Evolutionary conservation across 257 asterid species (phyloP), one percentile per base, ranked within the genome.

Genomic region (Lantana camara): DNA sequence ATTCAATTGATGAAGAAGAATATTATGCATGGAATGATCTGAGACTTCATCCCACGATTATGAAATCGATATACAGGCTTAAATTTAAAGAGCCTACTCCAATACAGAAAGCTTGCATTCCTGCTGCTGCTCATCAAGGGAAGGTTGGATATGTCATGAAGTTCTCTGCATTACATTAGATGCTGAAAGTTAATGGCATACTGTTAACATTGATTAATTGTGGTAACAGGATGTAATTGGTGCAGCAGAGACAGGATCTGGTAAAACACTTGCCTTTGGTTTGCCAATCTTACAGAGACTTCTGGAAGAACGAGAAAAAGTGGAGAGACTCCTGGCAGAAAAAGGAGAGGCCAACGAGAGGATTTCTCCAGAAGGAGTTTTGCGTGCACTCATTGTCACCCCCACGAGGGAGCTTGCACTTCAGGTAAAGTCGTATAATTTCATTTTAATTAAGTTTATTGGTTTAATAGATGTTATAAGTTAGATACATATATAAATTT

Each of bases 241-340:
- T 77, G 99, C 99, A 56, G 99, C 99, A 27, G 99, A 83, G 91
- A 93, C 99, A 23, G 99, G 99, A 63, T 93, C 99, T 49, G 99
- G 99, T 60, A 93, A 90, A 75, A 93, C 99, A 22, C 96, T 93
- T 69, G 99, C 99, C 54, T 93, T 93, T 85, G 99, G 97, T 73
- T 74, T 93, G 70, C 99, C 99, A 61, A 93, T 93, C 70, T 76
- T 93, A 27, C 99, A 90, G 64, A 85, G 97, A 29, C 90, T 93
- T 71, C 95, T 90, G 32, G 96, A 93, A 71, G 99, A 93, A 78
- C 78, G 68, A 57, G 99, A 88, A 49, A 93, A 93, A 67, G 85
- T 59, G 46, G 92, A 87, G 72, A 84, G 86, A 64, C 69, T 68
- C 68, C 67, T 69, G 57, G 47, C 65, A 14, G 84, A 73, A 46